A percentile compares a stretch with the other conserved stretches of the same genome.
Conservation (phyloP, 2,329 filamentous ascomycete genomes). For the Drechmeria coniospora region DNA sequence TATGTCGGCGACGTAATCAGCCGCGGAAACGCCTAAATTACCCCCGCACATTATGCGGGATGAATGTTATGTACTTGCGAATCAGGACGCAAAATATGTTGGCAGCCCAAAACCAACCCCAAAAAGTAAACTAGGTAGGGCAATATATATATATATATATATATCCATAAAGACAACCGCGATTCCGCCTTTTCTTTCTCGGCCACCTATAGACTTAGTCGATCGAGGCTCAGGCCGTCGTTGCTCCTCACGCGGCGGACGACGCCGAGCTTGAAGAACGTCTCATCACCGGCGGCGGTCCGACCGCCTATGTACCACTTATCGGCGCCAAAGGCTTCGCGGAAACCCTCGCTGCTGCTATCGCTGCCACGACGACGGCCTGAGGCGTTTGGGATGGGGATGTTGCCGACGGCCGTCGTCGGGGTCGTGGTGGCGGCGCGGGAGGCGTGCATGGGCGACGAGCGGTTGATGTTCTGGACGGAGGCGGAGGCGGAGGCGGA, state of each 20-base stretch:
- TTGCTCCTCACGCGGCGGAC: constrained; percentile 58
- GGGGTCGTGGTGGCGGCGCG: constrained; percentile 14
- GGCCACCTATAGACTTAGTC: constrained; percentile 49
- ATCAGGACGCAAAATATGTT: too few relatives aligned
- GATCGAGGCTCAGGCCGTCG: constrained; percentile 59
- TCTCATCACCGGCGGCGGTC: constrained; percentile 62
- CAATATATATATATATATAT: too few relatives aligned
- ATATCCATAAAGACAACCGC: too few relatives aligned
- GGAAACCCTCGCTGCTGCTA: constrained; percentile 60
- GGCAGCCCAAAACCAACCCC: too few relatives aligned
- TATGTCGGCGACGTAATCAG: too few relatives aligned
- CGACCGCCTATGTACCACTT: constrained; percentile 73
- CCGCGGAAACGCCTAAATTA: too few relatives aligned
- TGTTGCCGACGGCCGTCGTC: constrained; percentile 7
- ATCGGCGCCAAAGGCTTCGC: constrained; percentile 55
- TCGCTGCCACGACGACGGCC: constrained; percentile 51
- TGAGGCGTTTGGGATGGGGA: constrained; percentile 25
- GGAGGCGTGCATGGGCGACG: constrained; percentile 12
- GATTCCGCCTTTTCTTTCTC: constrained; percentile 3
- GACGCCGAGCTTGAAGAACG: constrained; percentile 68
- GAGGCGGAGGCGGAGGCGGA: not conserved
- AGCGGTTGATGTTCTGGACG: constrained; percentile 7
- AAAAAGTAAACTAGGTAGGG: too few relatives aligned
- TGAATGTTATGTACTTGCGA: too few relatives aligned
- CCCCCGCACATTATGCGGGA: too few relatives aligned